A percentile compares a stretch with the other conserved stretches of the same genome.
Evolutionary conservation across 2,329 filamentous ascomycete genomes (phyloP).

Genomic region (Talaromyces sp.): DNA sequence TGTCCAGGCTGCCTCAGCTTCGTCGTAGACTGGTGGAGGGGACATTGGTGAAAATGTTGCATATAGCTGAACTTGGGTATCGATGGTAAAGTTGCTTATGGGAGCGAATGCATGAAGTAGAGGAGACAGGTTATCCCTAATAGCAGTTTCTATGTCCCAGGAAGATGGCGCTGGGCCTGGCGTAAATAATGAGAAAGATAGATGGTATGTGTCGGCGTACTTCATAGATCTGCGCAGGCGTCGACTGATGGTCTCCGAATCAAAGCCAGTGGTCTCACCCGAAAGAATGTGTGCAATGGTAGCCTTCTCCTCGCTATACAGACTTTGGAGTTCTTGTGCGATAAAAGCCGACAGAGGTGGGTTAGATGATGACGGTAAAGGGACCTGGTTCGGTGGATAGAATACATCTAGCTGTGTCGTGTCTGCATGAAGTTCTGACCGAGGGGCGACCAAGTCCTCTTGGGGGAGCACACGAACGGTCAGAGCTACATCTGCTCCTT

Average conservation of each 20-base stretch:
- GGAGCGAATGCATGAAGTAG: constrained; percentile 75
- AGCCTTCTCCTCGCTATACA: constrained; percentile 87
- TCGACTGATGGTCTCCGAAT: constrained; percentile 58
- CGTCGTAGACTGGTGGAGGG: constrained; percentile 58
- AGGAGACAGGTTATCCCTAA: constrained; percentile 79
- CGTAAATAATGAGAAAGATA: constrained; percentile 94
- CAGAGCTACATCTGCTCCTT: constrained; percentile 59
- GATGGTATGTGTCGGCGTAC: constrained; percentile 89
- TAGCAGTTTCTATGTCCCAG: constrained; percentile 86
- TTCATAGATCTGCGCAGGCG: constrained; percentile 84
- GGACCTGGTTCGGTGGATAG: constrained; percentile 71
- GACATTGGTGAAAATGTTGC: constrained; percentile 69
- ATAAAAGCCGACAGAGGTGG: constrained; percentile 76
- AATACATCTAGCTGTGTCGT: constrained; percentile 73
- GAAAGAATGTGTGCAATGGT: constrained; percentile 77
- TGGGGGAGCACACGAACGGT: constrained; percentile 68
- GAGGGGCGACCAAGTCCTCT: constrained; percentile 51
- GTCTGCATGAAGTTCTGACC: constrained; percentile 69
- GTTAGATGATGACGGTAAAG: constrained; percentile 68
- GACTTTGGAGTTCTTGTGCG: constrained; percentile 72
- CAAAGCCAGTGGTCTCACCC: constrained; percentile 49
- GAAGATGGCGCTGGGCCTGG: constrained; percentile 75
- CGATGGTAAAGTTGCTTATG: constrained; percentile 94
- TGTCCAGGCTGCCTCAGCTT: constrained; percentile 61
- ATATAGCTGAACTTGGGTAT: constrained; percentile 94